These are phyloP conservation scores for Pythium aphanidermatum DNA, from an alignment of 352 stramenopile genomes.

Conservation along the genomic window DNA sequence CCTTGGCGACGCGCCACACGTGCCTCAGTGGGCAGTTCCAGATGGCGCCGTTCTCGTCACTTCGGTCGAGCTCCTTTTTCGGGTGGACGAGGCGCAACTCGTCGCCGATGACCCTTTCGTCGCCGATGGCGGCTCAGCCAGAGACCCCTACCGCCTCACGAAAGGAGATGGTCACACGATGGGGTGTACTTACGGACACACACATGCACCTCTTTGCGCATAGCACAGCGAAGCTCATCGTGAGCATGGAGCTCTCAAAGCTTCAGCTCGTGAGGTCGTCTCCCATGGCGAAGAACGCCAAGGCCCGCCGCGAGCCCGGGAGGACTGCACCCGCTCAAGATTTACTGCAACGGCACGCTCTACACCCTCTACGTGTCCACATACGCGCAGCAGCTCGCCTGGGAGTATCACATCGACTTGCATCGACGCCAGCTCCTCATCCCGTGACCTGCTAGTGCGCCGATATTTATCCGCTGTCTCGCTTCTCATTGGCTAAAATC, in stretches of 20 bases:
- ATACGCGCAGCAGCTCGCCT: conserved; percentile 69
- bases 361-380: conserved; percentile 75
- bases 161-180: conserved; percentile 60
- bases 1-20: conserved; percentile 47
- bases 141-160: conserved; percentile 37
- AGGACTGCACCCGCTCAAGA: conserved; percentile 58
- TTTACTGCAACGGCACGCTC: conserved; percentile 60
- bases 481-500: conserved; percentile 14
- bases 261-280: conserved; percentile 67
- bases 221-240: conserved; percentile 58
- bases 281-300: conserved; percentile 21
- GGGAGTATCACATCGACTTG: conserved; percentile 77
- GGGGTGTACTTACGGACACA: conserved; percentile 78
- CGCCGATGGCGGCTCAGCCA: conserved; percentile 35
- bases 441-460: conserved; percentile 26
- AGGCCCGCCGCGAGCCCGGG: conserved; percentile 39
- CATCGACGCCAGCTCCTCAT: conserved; percentile 71
- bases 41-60: conserved; percentile 40
- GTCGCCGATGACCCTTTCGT: conserved; percentile 29
- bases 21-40: conserved; percentile 77
- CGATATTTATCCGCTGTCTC: conserved; percentile 21
- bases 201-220: conserved; percentile 74
- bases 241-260: conserved; percentile 73
- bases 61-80: conserved; percentile 41
- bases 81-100: conserved; percentile 53